Evolutionary conservation across 352 stramenopile genomes (phyloP), one percentile per base, ranked within the genome.

Genomic region (Globisporangium mamillatum): DNA sequence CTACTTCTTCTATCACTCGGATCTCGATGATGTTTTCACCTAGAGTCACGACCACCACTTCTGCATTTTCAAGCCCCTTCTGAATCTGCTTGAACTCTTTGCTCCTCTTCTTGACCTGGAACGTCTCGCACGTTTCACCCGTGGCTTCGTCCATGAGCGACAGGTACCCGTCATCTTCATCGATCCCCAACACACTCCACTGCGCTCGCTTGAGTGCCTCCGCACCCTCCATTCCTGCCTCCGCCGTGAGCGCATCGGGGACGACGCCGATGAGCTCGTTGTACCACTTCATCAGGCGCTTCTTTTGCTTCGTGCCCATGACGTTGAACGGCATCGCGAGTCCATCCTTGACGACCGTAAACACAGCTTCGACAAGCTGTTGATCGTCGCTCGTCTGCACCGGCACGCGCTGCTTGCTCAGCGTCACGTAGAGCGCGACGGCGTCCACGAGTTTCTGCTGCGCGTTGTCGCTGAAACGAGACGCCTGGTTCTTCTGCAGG

Each of bases 281-380:
- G 78, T 94, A 89, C 84, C 87, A 92, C 60, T 95, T 95, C 29
- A 95, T 64, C 50, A 94, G 72, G 20, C 71, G 77, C 60, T 93
- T 94, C 73, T 95, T 94, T 57, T 94, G 82, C 63, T 94, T 95
- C 18, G 79, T 82, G 65, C 84, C 80, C 58, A 94, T 75, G 57
- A 94, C 86, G 63, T 82, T 91, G 66, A 92, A 94, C 4, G 86
- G 88, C 88, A 95, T 95, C 14, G 86, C 88, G 0, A 95, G 78
- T 0, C 75, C 84, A 52, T 95, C 88, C 56, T 93, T 95, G 29
- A 95, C 75, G 10, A 84, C 82, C 48, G 89, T 69, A 48, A 93
- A 88, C 16, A 78, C 75, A 0, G 77, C 81, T 52, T 95, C 84
- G 6, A 78, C 55, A 41, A 93, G 62, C 71, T 87, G 76, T 46